phyloP scores from a whole-genome alignment of 441 rosid genomes.

The Eruca vesicaria region DNA sequence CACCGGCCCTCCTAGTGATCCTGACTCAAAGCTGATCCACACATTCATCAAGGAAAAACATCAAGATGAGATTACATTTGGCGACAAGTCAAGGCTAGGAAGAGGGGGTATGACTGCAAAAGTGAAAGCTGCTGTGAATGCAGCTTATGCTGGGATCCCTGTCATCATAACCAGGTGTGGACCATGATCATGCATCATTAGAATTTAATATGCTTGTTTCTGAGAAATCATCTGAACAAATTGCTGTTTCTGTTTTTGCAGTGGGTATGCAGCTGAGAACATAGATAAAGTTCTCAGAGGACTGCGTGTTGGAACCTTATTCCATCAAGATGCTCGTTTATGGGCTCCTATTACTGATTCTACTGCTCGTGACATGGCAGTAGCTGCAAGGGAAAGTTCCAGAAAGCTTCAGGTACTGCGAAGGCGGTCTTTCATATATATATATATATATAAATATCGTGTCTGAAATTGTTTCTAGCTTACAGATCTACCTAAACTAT shows the following conservation, averaged over 20 bases:
- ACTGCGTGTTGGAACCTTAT: constrained; percentile 82
- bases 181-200: not conserved
- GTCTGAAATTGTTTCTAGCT: constrained; percentile 1
- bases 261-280: constrained; percentile 82
- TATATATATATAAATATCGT: no score
- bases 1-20: constrained; percentile 97
- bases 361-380: constrained; percentile 88
- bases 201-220: not conserved
- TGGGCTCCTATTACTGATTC: constrained; percentile 63
- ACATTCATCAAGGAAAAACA: constrained; percentile 85
- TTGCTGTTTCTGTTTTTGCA: constrained; percentile 34
- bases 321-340: constrained; percentile 83
- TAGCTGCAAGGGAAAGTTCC: constrained; percentile 95
- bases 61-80: constrained; percentile 86
- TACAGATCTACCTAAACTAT: not conserved
- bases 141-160: constrained; percentile 91
- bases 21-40: constrained; percentile 81
- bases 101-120: constrained; percentile 99
- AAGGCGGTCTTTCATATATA: not conserved
- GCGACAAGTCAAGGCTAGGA: constrained; percentile 97
- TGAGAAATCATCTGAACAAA: not conserved
- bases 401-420: constrained; percentile 83
- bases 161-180: constrained; percentile 91
- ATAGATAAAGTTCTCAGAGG: constrained; percentile 86
- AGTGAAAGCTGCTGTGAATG: constrained; percentile 95